Evolutionary conservation across 441 rosid species (phyloP).

Genomic region (Hura crepitans): DNA sequence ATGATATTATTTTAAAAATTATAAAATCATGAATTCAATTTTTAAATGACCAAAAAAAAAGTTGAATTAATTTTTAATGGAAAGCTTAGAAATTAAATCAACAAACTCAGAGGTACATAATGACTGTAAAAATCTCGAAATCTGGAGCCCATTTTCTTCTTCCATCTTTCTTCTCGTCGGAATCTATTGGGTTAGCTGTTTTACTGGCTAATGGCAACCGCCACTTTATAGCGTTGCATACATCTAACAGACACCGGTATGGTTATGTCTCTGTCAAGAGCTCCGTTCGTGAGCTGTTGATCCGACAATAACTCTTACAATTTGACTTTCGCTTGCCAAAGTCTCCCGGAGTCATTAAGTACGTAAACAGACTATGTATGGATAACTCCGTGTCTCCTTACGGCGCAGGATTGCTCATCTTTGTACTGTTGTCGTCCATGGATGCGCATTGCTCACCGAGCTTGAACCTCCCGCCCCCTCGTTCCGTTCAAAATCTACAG

Average conservation of each 20-base stretch:
- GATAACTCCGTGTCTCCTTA: constrained; percentile 16
- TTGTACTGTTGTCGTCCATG: constrained; percentile 27
- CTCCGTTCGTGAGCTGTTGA: neutral
- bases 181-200: no score
- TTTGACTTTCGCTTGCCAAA: neutral
- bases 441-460: constrained; percentile 41
- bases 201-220: no score
- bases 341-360: neutral
- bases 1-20: no score
- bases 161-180: no score
- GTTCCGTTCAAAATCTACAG: neutral
- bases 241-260: neutral
- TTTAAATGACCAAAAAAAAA: no score
- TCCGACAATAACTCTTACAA: neutral
- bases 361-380: constrained; percentile 16
- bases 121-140: no score
- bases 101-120: no score
- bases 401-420: constrained; percentile 37
- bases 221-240: no score
- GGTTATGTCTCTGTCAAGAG: neutral
- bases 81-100: no score
- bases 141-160: no score
- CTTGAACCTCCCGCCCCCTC: neutral
- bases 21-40: no score
- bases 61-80: no score